phyloP scores from a whole-genome alignment of 441 rosid species.

The Rhodomyrtus psidioides region DNA sequence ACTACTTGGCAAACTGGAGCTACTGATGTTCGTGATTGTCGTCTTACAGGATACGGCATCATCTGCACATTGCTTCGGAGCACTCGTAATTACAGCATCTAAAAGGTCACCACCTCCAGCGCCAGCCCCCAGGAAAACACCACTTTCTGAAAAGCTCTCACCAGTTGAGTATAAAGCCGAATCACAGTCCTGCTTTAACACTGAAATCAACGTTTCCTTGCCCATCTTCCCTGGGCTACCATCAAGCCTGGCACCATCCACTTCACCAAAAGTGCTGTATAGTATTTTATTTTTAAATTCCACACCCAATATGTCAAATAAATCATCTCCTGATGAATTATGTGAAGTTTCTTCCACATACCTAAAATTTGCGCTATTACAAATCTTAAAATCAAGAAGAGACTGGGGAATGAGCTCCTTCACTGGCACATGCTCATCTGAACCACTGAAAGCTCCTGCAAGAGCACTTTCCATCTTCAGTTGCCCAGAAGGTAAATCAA shows the following conservation, averaged over 20 bases:
- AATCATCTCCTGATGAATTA: conserved; percentile 51
- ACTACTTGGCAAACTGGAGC: conserved; percentile 39
- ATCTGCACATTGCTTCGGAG: conserved; percentile 62
- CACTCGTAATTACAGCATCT: conserved; percentile 87
- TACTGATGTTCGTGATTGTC: conserved; percentile 53
- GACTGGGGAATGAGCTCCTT: conserved; percentile 12
- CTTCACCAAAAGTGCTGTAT: conserved; percentile 21
- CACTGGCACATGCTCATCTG: conserved; percentile 5
- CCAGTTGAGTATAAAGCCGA: conserved; percentile 27
- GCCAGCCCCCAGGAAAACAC: conserved; percentile 11
- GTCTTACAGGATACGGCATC: conserved; percentile 65
- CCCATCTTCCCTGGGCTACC: conserved; percentile 21
- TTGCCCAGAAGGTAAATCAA: conserved; percentile 14
- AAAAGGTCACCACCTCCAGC: conserved; percentile 57
- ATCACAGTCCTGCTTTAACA: conserved; percentile 27
- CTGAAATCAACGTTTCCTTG: conserved; percentile 25
- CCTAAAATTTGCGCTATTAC: conserved; percentile 1
- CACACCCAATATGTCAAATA: conserved; percentile 73
- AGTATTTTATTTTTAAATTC: conserved; percentile 58
- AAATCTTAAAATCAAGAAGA: conserved; percentile 13
- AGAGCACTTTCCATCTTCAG: conserved; percentile 18
- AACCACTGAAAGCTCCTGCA: conserved; percentile 19
- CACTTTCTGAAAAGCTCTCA: conserved; percentile 23
- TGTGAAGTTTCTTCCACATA: conserved; percentile 28
- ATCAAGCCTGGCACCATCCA: conserved; percentile 11